A percentile compares a stretch with the other conserved stretches of the same genome.
These are phyloP conservation scores for Huiozyma sinensis DNA, from an alignment of 805 yeast genomes.

Conservation along the genomic window DNA sequence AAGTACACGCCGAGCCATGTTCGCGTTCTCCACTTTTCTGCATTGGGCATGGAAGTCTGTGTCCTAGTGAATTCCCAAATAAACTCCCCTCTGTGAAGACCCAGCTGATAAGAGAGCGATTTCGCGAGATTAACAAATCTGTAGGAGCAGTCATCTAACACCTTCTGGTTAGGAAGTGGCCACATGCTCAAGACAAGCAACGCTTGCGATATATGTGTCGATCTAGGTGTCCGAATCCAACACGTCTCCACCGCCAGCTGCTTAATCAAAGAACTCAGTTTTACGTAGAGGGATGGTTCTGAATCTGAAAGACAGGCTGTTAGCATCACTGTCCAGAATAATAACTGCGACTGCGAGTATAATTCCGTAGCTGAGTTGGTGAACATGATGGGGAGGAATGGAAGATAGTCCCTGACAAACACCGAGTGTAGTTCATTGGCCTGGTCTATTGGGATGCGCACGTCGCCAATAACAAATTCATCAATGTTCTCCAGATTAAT, in stretches of 20 bases:
- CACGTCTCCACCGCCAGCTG: slow-evolving; percentile 86
- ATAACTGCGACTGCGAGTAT: slow-evolving; percentile 69
- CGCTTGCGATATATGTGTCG: slow-evolving; percentile 89
- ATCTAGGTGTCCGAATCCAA: slow-evolving; percentile 87
- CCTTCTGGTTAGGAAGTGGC: slow-evolving; percentile 91
- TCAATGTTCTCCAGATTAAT: slow-evolving; percentile 27
- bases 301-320: slow-evolving; percentile 84
- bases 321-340: slow-evolving; percentile 85
- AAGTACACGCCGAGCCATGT: slow-evolving; percentile 86
- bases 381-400: slow-evolving; percentile 69
- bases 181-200: slow-evolving; percentile 72
- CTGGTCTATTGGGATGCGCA: slow-evolving; percentile 49
- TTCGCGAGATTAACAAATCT: slow-evolving; percentile 84
- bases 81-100: slow-evolving; percentile 85
- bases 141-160: slow-evolving; percentile 83
- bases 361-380: slow-evolving; percentile 64
- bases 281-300: slow-evolving; percentile 69
- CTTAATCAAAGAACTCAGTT: slow-evolving; percentile 66
- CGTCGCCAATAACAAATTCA: slow-evolving; percentile 71
- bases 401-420: slow-evolving; percentile 57
- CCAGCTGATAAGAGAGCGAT: slow-evolving; percentile 72
- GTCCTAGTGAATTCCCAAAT: slow-evolving; percentile 84
- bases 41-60: slow-evolving; percentile 79
- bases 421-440: slow-evolving; percentile 65
- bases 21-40: slow-evolving; percentile 89